Evolutionary conservation across 2,329 filamentous ascomycete genomes (phyloP).

Genomic region (Claviceps lovelessii): DNA sequence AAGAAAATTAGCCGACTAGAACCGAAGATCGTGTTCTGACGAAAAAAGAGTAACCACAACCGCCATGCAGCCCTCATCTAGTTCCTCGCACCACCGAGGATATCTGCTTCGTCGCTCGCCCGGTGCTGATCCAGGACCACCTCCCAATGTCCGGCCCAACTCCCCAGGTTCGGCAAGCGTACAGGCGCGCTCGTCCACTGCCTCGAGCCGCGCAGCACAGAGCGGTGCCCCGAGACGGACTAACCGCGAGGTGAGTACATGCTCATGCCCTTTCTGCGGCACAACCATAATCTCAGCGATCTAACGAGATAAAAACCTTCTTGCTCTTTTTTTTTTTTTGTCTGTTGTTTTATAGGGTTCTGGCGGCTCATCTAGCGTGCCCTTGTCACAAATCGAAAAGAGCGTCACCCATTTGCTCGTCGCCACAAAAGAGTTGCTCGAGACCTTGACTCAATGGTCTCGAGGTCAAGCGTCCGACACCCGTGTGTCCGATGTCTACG

Average conservation of each 20-base stretch:
- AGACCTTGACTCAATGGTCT: constrained; percentile 96
- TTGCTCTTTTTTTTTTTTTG: neutral
- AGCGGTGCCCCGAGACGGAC: constrained; percentile 16
- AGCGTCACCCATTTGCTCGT: constrained; percentile 95
- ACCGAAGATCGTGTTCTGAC: neutral
- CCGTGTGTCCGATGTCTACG: constrained; percentile 96
- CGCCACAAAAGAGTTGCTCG: constrained; percentile 91
- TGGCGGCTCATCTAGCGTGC: constrained; percentile 49
- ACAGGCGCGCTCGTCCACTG: constrained; percentile 49
- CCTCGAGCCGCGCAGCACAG: constrained; percentile 50
- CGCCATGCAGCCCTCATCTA: constrained; percentile 34
- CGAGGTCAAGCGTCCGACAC: constrained; percentile 80
- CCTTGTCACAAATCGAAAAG: constrained; percentile 93
- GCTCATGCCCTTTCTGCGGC: constrained; percentile 1
- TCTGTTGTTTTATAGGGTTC: constrained; percentile 25
- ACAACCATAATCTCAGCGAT: neutral
- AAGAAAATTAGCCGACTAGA: neutral
- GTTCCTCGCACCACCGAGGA: constrained; percentile 36
- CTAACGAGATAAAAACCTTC: neutral
- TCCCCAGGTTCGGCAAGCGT: constrained; percentile 43
- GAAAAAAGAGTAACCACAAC: neutral
- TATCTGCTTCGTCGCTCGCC: constrained; percentile 47
- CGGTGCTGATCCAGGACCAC: constrained; percentile 44
- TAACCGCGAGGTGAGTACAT: constrained; percentile 20
- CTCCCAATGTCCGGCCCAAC: constrained; percentile 43